Percentiles rank a stretch among this genome's conserved stretches.
Evolutionary conservation across 2,329 filamentous ascomycete genomes (phyloP).

Genomic region (Sclerotinia spermophila): DNA sequence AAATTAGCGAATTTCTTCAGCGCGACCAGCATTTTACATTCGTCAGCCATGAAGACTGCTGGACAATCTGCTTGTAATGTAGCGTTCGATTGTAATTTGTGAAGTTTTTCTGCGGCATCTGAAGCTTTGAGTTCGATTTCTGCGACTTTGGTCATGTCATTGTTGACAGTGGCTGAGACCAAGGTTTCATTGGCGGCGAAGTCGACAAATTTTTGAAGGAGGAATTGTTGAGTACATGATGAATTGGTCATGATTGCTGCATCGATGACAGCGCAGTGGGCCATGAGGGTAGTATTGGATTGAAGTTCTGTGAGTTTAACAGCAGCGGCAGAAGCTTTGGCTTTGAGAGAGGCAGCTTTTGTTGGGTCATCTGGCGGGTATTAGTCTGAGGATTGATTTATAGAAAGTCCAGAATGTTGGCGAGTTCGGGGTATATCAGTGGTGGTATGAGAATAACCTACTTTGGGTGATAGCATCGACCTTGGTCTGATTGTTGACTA

Average conservation of each 20-base stretch:
- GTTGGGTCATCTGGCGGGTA: slow-evolving; percentile 36
- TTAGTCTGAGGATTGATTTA: background rate
- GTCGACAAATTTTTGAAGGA: slow-evolving; percentile 24
- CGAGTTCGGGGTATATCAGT: background rate
- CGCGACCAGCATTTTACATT: slow-evolving; percentile 6
- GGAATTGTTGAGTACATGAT: slow-evolving; percentile 20
- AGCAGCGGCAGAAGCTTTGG: slow-evolving; percentile 37
- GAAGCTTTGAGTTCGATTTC: slow-evolving; percentile 21
- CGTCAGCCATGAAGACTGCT: slow-evolving; percentile 7
- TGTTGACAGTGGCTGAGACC: slow-evolving; percentile 18
- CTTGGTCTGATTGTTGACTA: slow-evolving; percentile 40
- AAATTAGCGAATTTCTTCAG: slow-evolving; percentile 31
- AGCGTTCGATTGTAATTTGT: slow-evolving; percentile 21
- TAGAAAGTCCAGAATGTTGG: no score
- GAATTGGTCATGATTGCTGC: slow-evolving; percentile 22
- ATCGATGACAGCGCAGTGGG: slow-evolving; percentile 38
- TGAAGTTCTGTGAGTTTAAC: slow-evolving; percentile 36
- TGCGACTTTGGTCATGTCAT: slow-evolving; percentile 22
- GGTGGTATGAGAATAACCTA: background rate
- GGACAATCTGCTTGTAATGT: slow-evolving; percentile 25
- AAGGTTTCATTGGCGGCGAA: slow-evolving; percentile 23
- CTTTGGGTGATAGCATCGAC: slow-evolving; percentile 37
- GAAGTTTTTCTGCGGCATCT: slow-evolving; percentile 15
- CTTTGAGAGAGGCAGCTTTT: slow-evolving; percentile 39
- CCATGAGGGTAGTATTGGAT: slow-evolving; percentile 40